Evolutionary conservation across 2,329 filamentous ascomycete species (phyloP), one percentile per base, ranked within the genome.

Genomic region (Stemphylium lycopersici): DNA sequence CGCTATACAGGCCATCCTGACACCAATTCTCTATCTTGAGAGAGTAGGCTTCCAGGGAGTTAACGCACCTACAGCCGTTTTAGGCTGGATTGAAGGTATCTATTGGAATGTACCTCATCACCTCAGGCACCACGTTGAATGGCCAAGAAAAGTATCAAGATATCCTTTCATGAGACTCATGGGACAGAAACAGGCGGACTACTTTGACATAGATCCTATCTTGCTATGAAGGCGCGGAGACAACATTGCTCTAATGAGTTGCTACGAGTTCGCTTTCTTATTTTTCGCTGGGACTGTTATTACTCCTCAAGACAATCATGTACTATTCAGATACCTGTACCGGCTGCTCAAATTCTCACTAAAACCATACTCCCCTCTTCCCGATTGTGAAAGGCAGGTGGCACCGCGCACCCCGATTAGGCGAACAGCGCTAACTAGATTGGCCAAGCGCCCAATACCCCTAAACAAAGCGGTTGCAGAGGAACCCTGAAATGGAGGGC

Each of bases 1-100:
- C n/a, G 74, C 77, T 1, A 61, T 81, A 0, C 77, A 81, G 46
- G 68, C 78, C 1, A 66, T 81, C 5, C 71, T 82, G 52, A 71
- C 72, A 4, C 78, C 78, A 0, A 75, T 80, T 5, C 46, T 75
- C 31, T 67, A 68, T 6, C 62, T 72, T 2, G 71, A 73, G 40
- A 58, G 71, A 34, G 65, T 71, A 0, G 71, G 70, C 3, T 73
- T 74, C 31, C 60, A 70, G 42, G 72, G 72, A 2, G 52, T 74
- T 2, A 60, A 74, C 32, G 71, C 71, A 0, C 70, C 71, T 1
- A 69, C 70, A 0, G 67, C 66, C 10, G 59, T 70, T 1, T 47
- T 73, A 36, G 55, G 63, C 3, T 75, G 71, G 72, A 65, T 74
- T 8, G 71, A 73, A 31, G 66, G 68, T 0, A 70, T 73, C 31